Evolutionary conservation across 805 yeast species (phyloP), one percentile per base, ranked within the genome.

Genomic region (Lipomyces orientalis): DNA sequence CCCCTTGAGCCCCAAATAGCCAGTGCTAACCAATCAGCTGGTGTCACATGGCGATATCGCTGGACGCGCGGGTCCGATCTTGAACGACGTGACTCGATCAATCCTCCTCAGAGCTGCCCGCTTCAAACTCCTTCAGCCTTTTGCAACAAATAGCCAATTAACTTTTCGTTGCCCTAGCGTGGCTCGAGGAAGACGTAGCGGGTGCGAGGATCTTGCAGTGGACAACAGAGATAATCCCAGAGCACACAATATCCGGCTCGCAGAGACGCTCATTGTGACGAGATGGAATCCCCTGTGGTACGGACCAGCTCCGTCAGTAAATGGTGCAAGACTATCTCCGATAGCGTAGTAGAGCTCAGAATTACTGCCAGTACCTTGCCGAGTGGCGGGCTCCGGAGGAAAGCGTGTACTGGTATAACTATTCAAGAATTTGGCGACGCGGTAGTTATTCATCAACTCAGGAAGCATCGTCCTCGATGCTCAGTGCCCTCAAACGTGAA

Each of bases 281-380:
- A 74, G 62, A 62, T 74, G 76, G 58, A 74, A 73, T 14, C 76
- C 76, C 58, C n/a, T n/a, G n/a, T n/a, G n/a, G n/a, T n/a, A n/a
- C n/a, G n/a, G n/a, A n/a, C n/a, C n/a, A 4, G 55, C 60, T 29
- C 46, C 64, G 43, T 60, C 61, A 6, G 65, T 66, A 54, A 60
- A 66, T 12, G 74, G 74, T 6, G 75, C 71, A 14, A 74, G 62
- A 35, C 58, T 66, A 57, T n/a, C n/a, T n/a, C n/a, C n/a, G n/a
- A n/a, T 31, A 22, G 67, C 76, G 71, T 72, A 73, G 68, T 74
- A 74, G n/a, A 74, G 66, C n/a, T 74, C 76, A 33, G 54, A 4
- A 35, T 43, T 31, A 52, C 19, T 10, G 22, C 19, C 1, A 7
- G 37, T 33, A n/a, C 12, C 6, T 8, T 34, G n/a, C 33, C 22